Evolutionary conservation across 352 stramenopile genomes (phyloP).

Genomic region (Phytophthora ramorum): DNA sequence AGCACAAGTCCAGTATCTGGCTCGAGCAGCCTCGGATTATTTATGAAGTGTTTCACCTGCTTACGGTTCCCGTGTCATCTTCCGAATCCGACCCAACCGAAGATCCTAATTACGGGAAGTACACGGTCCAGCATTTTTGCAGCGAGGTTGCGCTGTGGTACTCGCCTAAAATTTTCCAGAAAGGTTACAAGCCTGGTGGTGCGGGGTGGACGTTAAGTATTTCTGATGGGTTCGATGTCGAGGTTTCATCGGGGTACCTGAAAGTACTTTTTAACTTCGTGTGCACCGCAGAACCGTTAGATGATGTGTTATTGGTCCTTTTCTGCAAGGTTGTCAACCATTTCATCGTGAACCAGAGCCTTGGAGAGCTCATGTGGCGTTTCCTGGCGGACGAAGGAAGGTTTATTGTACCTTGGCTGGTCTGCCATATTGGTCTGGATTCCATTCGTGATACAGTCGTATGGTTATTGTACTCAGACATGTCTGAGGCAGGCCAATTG

Average conservation of each 20-base stretch:
- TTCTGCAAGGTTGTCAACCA: conserved; percentile 91
- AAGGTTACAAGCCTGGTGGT: conserved; percentile 43
- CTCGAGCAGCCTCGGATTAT: conserved; percentile 84
- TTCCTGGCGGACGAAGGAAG: conserved; percentile 77
- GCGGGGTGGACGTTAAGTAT: conserved; percentile 45
- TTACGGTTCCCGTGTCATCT: conserved; percentile 56
- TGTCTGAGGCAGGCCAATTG: conserved; percentile 67
- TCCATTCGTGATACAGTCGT: conserved; percentile 86
- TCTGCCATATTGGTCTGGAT: conserved; percentile 85
- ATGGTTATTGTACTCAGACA: conserved; percentile 87
- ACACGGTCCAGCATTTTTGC: conserved; percentile 87
- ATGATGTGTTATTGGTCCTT: conserved; percentile 81
- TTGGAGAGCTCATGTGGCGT: conserved; percentile 69
- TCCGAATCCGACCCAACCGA: conserved; percentile 38
- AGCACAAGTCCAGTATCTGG: conserved; percentile 74
- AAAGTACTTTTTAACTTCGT: conserved; percentile 89
- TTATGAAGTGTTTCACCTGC: conserved; percentile 78
- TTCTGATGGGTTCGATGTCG: conserved; percentile 59
- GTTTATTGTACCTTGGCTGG: conserved; percentile 77
- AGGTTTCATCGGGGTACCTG: conserved; percentile 65
- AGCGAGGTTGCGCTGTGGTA: conserved; percentile 84
- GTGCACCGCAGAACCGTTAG: conserved; percentile 64
- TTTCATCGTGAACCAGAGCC: conserved; percentile 75
- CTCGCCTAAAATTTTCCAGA: conserved; percentile 79
- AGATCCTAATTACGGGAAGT: conserved; percentile 82